Evolutionary conservation across 495 filamentous ascomycete genomes (phyloP).

Genomic region (Tuber umbilicatum): DNA sequence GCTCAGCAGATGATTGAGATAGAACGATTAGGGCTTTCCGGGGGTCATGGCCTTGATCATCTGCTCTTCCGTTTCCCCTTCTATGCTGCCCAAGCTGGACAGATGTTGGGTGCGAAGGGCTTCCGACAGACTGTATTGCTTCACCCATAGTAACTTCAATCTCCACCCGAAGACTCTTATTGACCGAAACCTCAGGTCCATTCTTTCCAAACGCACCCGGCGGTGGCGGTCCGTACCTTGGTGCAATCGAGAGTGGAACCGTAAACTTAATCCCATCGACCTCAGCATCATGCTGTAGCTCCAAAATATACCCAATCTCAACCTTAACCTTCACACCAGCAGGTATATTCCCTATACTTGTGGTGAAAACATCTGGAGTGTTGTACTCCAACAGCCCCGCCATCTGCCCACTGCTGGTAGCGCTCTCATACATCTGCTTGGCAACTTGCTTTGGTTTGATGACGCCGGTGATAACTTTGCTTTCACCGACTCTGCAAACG

Average conservation of each 20-base stretch:
- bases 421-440: constrained; percentile 49
- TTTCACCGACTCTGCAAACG: constrained; percentile 50
- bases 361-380: constrained; percentile 57
- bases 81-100: constrained; percentile 51
- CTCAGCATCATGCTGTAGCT: constrained; percentile 59
- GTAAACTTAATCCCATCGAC: constrained; percentile 59
- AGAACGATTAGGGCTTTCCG: constrained; percentile 56
- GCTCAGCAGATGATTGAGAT: constrained; percentile 46
- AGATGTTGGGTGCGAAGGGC: constrained; percentile 58
- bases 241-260: constrained; percentile 57
- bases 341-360: constrained; percentile 58
- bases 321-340: constrained; percentile 50
- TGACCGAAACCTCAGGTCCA: constrained; percentile 16
- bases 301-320: constrained; percentile 56
- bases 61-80: constrained; percentile 38
- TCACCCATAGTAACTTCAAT: constrained; percentile 57
- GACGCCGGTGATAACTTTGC: constrained; percentile 49
- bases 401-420: constrained; percentile 51
- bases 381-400: constrained; percentile 58
- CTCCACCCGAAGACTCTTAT: constrained; percentile 51
- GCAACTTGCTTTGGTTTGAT: constrained; percentile 58
- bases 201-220: constrained; percentile 21
- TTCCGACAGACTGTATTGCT: constrained; percentile 54
- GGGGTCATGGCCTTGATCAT: constrained; percentile 44
- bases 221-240: constrained; percentile 54